Evolutionary conservation across 1,139 yeast genomes (phyloP).

Genomic region (Diutina catenulata): DNA sequence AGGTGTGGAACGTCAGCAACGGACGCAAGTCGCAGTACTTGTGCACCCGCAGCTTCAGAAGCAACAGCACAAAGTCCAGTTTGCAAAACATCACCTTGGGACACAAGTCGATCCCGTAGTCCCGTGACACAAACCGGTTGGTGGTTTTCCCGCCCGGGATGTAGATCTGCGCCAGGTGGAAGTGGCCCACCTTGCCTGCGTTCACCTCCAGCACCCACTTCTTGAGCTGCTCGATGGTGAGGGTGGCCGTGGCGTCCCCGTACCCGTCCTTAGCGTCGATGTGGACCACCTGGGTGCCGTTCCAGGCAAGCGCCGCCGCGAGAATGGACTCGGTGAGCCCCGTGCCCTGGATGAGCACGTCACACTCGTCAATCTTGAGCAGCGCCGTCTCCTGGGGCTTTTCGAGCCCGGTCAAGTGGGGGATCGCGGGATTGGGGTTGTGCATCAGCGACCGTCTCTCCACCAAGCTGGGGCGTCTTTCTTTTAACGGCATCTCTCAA

Average conservation of each 20-base stretch:
- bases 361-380: constrained; percentile 17
- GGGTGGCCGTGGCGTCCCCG: constrained; percentile 80
- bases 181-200: constrained; percentile 34
- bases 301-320: constrained; percentile 96
- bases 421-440: constrained; percentile 2
- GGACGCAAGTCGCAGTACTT: constrained; percentile 90
- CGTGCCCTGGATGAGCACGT: constrained; percentile 84
- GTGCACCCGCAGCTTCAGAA: constrained; percentile 77
- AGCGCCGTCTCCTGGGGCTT: constrained; percentile 1
- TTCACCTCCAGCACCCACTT: constrained; percentile 65
- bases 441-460: constrained; percentile 6
- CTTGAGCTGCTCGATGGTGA: constrained; percentile 75
- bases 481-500: constrained; percentile 5
- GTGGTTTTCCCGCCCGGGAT: constrained; percentile 44
- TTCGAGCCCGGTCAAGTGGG: constrained; percentile 4
- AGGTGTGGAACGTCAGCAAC: constrained; percentile 78
- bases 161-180: constrained; percentile 56
- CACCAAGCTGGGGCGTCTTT: constrained; percentile 4
- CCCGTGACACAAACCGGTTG: constrained; percentile 46
- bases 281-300: constrained; percentile 82
- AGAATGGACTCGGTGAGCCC: constrained; percentile 80
- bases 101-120: constrained; percentile 80
- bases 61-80: constrained; percentile 68
- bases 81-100: constrained; percentile 85
- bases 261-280: constrained; percentile 74